phyloP scores from a whole-genome alignment of 2,329 filamentous ascomycete genomes.

The Pezizomycotina sp. region DNA sequence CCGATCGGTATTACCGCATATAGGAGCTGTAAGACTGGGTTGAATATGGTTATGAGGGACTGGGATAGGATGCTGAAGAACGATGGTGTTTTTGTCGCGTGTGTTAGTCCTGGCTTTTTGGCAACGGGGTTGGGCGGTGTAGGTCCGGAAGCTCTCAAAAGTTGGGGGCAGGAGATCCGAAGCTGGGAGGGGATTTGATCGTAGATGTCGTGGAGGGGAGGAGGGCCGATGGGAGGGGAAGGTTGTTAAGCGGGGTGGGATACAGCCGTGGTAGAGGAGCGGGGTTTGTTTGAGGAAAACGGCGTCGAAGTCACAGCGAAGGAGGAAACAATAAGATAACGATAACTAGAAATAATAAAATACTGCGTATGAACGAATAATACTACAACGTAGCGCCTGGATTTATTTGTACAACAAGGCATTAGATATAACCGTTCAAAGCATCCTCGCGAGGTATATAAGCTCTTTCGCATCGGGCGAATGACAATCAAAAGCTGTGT shows the following conservation, averaged over 20 bases:
- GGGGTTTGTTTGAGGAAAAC: neutral
- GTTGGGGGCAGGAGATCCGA: slow-evolving; percentile 27
- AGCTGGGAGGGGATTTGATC: slow-evolving; percentile 31
- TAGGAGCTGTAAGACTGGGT: slow-evolving; percentile 31
- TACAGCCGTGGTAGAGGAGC: slow-evolving; percentile 27
- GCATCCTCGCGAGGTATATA: too few species aligned
- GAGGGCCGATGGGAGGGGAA: slow-evolving; percentile 32
- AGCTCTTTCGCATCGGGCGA: too few species aligned
- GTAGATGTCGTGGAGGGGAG: slow-evolving; percentile 31
- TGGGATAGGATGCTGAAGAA: slow-evolving; percentile 32
- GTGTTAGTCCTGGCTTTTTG: slow-evolving; percentile 35
- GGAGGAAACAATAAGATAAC: too few species aligned
- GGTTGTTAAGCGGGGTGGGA: slow-evolving; percentile 26
- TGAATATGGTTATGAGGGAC: slow-evolving; percentile 38
- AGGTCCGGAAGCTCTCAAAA: slow-evolving; percentile 20
- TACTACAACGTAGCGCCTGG: too few species aligned
- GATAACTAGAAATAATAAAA: too few species aligned
- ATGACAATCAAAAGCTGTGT: too few species aligned
- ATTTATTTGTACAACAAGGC: too few species aligned
- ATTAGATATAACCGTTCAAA: too few species aligned
- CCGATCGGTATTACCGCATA: slow-evolving; percentile 27
- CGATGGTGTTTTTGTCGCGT: slow-evolving; percentile 38
- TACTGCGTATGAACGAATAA: too few species aligned
- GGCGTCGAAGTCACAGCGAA: too few species aligned
- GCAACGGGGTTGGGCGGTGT: slow-evolving; percentile 33